Evolutionary conservation across 2,329 filamentous ascomycete genomes (phyloP), one percentile per base, ranked within the genome.

Genomic region (Massarina eburnea): DNA sequence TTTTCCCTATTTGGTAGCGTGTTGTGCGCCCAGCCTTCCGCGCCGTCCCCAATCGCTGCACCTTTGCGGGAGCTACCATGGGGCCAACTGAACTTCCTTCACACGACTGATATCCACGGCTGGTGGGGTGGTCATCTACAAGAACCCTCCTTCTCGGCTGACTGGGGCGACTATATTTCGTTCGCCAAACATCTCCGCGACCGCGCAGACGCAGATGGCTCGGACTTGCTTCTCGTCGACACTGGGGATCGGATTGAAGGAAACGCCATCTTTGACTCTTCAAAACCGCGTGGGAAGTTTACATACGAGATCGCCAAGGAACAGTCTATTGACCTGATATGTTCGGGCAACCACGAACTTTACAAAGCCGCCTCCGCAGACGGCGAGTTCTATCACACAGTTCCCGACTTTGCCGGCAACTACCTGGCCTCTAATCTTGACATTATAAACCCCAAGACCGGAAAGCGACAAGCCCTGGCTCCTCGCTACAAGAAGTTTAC

Each of bases 131-230:
- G 94, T 1, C 94, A 99, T 76, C 74, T 97, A 4, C 86, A 91
- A 75, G 94, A 99, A 73, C 80, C 90, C 2, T 92, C 94, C 49
- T 99, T 95, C 71, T 91, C 89, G 6, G 92, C 90, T 37, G 94
- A 99, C 71, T 97, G 94, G 91, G 94, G 94, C 47, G 94, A 99
- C 73, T 99, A 97, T 71, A 81, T 97, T 60, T 96, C 92, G 6
- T 96, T 99, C 66, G 83, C 91, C 26, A 78, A 86, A 27, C 90
- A 92, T 65, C 83, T 99, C 78, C 86, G 83, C 45, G 80, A 83
- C 55, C 85, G 82, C 63, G 90, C 91, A 44, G 88, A 96, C 62
- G 80, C 83, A 1, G 79, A 85, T 42, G 91, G 90, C 35, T 82
- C 82, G 21, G 94, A 99, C 67, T 76, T 99, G 14, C 75, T 99